Evolutionary conservation across 2,329 filamentous ascomycete genomes (phyloP).

Genomic region (Penicillium sp.): DNA sequence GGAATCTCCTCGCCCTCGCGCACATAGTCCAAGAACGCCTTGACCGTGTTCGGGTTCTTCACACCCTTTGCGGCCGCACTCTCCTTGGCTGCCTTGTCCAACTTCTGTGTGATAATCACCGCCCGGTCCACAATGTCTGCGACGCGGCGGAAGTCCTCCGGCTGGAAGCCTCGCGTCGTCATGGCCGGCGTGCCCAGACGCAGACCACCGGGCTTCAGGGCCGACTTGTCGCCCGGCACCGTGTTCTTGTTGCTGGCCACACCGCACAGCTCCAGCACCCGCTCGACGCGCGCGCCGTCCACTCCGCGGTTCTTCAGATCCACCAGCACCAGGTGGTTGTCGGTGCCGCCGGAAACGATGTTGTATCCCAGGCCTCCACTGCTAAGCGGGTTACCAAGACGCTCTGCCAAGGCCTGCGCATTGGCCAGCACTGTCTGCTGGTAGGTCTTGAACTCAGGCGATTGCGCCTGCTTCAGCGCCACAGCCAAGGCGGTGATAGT

Average conservation of each 20-base stretch:
- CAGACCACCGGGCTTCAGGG: slow-evolving; percentile 83
- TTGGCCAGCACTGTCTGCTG: slow-evolving; percentile 87
- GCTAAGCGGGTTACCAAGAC: slow-evolving; percentile 61
- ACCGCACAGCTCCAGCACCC: slow-evolving; percentile 80
- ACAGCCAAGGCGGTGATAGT: slow-evolving; percentile 96
- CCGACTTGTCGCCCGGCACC: slow-evolving; percentile 87
- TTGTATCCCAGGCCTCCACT: slow-evolving; percentile 71
- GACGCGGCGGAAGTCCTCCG: slow-evolving; percentile 78
- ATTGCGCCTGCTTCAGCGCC: slow-evolving; percentile 85
- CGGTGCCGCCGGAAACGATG: slow-evolving; percentile 88
- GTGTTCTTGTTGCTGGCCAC: slow-evolving; percentile 99
- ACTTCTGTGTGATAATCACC: slow-evolving; percentile 65
- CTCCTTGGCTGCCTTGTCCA: slow-evolving; percentile 60
- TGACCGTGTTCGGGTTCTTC: slow-evolving; percentile 95
- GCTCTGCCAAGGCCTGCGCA: slow-evolving; percentile 76
- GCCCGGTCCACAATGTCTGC: slow-evolving; percentile 78
- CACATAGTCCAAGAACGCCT: slow-evolving; percentile 92
- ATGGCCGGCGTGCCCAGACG: slow-evolving; percentile 94
- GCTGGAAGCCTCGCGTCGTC: slow-evolving; percentile 87
- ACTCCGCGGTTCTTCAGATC: slow-evolving; percentile 80
- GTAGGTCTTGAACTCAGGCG: slow-evolving; percentile 84
- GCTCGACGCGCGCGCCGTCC: slow-evolving; percentile 86
- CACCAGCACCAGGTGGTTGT: slow-evolving; percentile 93
- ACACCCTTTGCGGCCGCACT: slow-evolving; percentile 69
- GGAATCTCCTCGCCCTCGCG: slow-evolving; percentile 67